phyloP scores from a whole-genome alignment of 2,329 filamentous ascomycete genomes.

The Ophiostoma sp. region DNA sequence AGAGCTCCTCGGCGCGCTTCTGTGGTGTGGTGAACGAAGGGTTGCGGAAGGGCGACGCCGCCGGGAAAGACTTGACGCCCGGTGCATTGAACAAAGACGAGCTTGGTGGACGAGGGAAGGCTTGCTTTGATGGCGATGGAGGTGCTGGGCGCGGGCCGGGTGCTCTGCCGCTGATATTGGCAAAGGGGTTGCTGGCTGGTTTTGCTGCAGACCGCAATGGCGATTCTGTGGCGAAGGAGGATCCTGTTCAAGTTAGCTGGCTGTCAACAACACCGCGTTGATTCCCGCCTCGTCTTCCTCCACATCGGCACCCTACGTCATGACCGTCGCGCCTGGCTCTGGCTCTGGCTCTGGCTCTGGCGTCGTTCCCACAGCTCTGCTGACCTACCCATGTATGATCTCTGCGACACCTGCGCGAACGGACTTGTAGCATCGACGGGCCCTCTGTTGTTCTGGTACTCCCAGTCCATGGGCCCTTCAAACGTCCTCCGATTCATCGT shows the following conservation, averaged over 20 bases:
- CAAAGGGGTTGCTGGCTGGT: slow-evolving; percentile 30
- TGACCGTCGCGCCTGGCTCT: no score
- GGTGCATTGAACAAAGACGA: slow-evolving; percentile 45
- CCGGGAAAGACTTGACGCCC: slow-evolving; percentile 36
- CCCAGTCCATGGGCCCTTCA: slow-evolving; percentile 62
- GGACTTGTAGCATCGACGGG: slow-evolving; percentile 58
- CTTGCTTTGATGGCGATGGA: slow-evolving; percentile 30
- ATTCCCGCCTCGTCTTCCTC: background rate
- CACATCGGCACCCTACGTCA: background rate
- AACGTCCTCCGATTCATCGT: slow-evolving; percentile 46
- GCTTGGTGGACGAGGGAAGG: slow-evolving; percentile 37
- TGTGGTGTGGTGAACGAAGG: slow-evolving; percentile 60
- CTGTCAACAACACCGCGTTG: background rate
- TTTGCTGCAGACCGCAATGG: slow-evolving; percentile 26
- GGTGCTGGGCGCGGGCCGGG: slow-evolving; percentile 8
- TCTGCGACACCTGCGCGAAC: slow-evolving; percentile 50
- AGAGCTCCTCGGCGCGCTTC: slow-evolving; percentile 48
- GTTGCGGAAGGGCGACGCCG: slow-evolving; percentile 56
- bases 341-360: background rate
- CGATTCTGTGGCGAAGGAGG: slow-evolving; percentile 28
- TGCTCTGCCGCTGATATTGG: slow-evolving; percentile 17
- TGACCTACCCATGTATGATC: slow-evolving; percentile 40
- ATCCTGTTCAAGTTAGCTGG: slow-evolving; percentile 21
- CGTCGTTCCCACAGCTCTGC: background rate
- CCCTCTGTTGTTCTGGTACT: slow-evolving; percentile 53